phyloP scores from a whole-genome alignment of 2,329 filamentous ascomycete species.

The Colletotrichum spinosum region DNA sequence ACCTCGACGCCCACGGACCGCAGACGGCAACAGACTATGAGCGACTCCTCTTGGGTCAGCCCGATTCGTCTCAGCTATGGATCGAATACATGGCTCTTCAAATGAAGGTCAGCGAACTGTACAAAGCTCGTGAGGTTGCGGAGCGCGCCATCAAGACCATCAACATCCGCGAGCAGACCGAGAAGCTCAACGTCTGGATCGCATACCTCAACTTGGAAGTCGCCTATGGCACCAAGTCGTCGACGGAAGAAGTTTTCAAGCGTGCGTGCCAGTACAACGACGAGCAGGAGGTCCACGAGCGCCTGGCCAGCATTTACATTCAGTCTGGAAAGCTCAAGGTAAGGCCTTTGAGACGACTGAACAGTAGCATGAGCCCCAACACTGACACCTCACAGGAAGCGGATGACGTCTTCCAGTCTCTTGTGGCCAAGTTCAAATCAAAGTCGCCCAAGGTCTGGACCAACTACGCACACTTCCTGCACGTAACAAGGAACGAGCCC shows the following conservation, averaged over 20 bases:
- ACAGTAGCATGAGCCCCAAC: background rate
- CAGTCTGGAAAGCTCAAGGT: conserved; percentile 87
- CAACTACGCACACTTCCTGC: conserved; percentile 95
- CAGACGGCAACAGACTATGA: conserved; percentile 94
- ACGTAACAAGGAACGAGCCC: conserved; percentile 76
- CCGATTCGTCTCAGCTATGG: conserved; percentile 94
- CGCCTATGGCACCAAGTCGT: conserved; percentile 86
- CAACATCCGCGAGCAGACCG: conserved; percentile 88
- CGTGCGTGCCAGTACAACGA: conserved; percentile 95
- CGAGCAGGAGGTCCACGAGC: conserved; percentile 87
- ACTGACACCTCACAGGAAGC: conserved; percentile 73
- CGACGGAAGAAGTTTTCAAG: conserved; percentile 87
- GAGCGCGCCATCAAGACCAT: conserved; percentile 93
- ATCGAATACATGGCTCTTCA: conserved; percentile 99
- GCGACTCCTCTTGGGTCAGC: conserved; percentile 88
- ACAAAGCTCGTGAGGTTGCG: conserved; percentile 88
- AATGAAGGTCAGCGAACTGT: conserved; percentile 88
- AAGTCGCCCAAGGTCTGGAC: conserved; percentile 85
- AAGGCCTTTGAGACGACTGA: conserved; percentile 45
- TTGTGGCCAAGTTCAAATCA: conserved; percentile 90
- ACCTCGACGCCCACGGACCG: conserved; percentile 88
- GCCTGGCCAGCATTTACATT: conserved; percentile 94
- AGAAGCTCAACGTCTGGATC: conserved; percentile 96
- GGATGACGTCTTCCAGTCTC: conserved; percentile 85
- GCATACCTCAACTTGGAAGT: conserved; percentile 95